These are phyloP conservation scores for Myxozyma geophila DNA, from an alignment of 805 yeast genomes.

Conservation along the genomic window DNA sequence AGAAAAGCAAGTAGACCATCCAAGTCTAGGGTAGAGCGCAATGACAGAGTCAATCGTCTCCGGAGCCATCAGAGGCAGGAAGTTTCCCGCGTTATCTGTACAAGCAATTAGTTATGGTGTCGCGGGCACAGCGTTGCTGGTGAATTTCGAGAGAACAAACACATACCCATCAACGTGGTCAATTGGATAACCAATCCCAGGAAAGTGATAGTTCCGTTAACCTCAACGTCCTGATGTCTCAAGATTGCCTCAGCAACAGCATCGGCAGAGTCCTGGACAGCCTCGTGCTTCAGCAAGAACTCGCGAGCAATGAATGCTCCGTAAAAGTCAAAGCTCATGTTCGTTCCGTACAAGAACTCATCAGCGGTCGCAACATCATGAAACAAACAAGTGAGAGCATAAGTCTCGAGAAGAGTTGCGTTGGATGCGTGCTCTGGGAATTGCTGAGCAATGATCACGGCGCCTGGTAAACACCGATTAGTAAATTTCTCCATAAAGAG, in stretches of 20 bases:
- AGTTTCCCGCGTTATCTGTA: conserved; percentile 10
- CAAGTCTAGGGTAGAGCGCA: conserved; percentile 30
- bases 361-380: conserved; percentile 40
- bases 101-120: too few relatives aligned
- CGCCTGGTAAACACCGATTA: background rate
- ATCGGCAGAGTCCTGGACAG: conserved; percentile 35
- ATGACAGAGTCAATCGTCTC: conserved; percentile 35
- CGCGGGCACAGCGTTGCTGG: too few relatives aligned
- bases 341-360: conserved; percentile 32
- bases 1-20: conserved; percentile 39
- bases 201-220: conserved; percentile 34
- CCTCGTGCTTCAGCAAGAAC: conserved; percentile 21
- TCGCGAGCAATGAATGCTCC: conserved; percentile 38
- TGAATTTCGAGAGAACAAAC: background rate
- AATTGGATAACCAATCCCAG: conserved; percentile 37
- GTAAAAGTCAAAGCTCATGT: conserved; percentile 39
- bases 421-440: conserved; percentile 36
- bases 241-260: conserved; percentile 38
- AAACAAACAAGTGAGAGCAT: conserved; percentile 33
- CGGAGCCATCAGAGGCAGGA: conserved; percentile 23
- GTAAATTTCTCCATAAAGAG: background rate
- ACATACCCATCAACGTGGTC: conserved; percentile 36
- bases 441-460: conserved; percentile 28
- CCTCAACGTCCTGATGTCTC: conserved; percentile 38
- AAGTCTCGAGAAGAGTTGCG: conserved; percentile 27